A percentile compares a stretch with the other conserved stretches of the same genome.
Conservation (phyloP, 208 protist species). For the Naegleria fowleri region DNA sequence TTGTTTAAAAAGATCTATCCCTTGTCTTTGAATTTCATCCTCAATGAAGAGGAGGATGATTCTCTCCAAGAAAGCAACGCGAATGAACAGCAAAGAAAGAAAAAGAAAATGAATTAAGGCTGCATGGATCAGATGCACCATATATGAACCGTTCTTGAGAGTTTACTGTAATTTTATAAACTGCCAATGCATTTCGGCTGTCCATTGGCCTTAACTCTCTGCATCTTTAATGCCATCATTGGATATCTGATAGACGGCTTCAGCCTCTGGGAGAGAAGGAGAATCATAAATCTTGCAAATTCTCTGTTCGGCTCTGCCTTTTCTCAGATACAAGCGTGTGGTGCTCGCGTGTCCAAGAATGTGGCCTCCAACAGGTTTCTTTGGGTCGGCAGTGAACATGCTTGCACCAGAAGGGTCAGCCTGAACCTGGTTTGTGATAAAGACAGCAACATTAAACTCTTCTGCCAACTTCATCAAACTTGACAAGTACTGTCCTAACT, state of each 20-base stretch:
- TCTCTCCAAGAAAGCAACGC: too few relatives aligned
- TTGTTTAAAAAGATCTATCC: too few relatives aligned
- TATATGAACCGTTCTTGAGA: too few relatives aligned
- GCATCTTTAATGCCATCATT: slow-evolving; percentile 91
- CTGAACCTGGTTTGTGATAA: slow-evolving; percentile 99
- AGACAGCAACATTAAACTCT: slow-evolving; percentile 97
- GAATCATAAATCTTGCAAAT: slow-evolving; percentile 99
- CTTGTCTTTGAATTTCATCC: too few relatives aligned
- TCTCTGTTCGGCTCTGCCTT: slow-evolving; percentile 96
- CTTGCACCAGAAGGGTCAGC: slow-evolving; percentile 91
- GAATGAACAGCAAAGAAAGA: too few relatives aligned
- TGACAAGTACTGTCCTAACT: slow-evolving; percentile 97
- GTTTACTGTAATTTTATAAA: too few relatives aligned
- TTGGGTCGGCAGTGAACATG: slow-evolving; percentile 93
- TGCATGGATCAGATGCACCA: too few relatives aligned
- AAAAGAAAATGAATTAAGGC: too few relatives aligned
- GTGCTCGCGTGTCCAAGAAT: slow-evolving; percentile 99
- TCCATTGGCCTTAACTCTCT: slow-evolving; percentile 65
- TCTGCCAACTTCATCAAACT: slow-evolving; percentile 92
- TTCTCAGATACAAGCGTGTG: slow-evolving; percentile 95
- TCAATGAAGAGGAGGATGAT: too few relatives aligned
- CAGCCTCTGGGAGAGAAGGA: slow-evolving; percentile 94
- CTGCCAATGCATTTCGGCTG: too few relatives aligned
- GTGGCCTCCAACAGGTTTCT: slow-evolving; percentile 99
- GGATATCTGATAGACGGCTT: slow-evolving; percentile 92